These are phyloP conservation scores for Ensete ventricosum DNA, from an alignment of 176 grass and related monocot genomes.

Conservation along the genomic window DNA sequence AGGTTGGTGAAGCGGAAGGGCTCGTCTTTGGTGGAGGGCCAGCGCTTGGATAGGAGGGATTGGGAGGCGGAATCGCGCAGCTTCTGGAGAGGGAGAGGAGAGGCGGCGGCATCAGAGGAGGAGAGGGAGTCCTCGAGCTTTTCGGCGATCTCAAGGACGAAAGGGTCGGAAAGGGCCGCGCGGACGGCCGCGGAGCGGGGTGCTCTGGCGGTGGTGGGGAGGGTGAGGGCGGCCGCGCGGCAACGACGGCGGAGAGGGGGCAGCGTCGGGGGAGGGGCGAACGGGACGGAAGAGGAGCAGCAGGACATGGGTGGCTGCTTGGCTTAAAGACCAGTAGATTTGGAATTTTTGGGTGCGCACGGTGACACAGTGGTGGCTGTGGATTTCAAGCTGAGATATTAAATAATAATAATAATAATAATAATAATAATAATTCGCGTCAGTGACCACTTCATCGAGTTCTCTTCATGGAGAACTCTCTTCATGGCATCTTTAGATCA, in stretches of 20 bases:
- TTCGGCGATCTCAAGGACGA: conserved; percentile 48
- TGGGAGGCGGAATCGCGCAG: conserved; percentile 47
- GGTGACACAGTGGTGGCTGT: not conserved
- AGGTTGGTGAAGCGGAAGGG: conserved; percentile 66
- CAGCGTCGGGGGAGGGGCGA: not conserved
- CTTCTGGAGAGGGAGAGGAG: conserved; percentile 34
- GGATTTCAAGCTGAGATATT: not conserved
- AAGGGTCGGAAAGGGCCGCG: conserved; percentile 30
- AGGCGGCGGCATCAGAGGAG: conserved; percentile 14
- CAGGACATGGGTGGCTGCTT: not conserved
- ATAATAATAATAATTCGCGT: no score
- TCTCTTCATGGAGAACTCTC: not conserved
- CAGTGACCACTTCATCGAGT: no score
- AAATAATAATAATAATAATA: no score
- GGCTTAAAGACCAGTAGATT: not conserved
- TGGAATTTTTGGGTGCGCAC: not conserved
- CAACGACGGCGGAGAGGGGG: conserved; percentile 6
- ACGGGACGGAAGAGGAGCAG: conserved; percentile 3
- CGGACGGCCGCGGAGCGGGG: not conserved
- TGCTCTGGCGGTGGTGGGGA: not conserved
- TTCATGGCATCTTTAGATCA: not conserved
- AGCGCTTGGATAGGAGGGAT: conserved; percentile 47
- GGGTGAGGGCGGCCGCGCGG: not conserved
- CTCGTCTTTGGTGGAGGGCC: conserved; percentile 51
- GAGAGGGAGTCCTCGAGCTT: conserved; percentile 45